Conservation (phyloP, 768 basidiomycete species). For the Arthromyces matolae region DNA sequence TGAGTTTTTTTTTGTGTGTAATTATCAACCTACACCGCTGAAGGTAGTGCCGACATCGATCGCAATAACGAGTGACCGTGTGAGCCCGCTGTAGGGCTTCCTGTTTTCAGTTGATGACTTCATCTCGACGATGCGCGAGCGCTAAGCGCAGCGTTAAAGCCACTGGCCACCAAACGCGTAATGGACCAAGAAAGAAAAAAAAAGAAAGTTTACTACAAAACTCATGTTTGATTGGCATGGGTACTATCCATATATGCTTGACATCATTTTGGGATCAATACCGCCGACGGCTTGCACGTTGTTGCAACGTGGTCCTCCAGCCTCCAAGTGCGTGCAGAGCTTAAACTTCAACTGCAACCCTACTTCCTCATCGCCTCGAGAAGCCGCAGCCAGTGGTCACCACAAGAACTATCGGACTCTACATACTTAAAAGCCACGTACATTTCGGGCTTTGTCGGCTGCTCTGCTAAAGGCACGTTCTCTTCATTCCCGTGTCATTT, state of each 20-base stretch:
- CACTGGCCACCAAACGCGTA: conserved; percentile 7
- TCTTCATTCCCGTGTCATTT: conserved; percentile 11
- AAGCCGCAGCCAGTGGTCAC: no score
- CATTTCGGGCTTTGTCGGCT: conserved; percentile 12
- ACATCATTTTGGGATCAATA: conserved; percentile 13
- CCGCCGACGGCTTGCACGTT: conserved; percentile 13
- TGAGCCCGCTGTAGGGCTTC: conserved; percentile 66
- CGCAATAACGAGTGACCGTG: conserved; percentile 68
- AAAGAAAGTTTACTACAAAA: no score
- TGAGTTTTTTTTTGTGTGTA: neutral
- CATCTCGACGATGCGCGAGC: conserved; percentile 14
- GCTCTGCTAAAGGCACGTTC: conserved; percentile 11
- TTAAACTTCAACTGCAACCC: no score
- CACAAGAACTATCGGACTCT: neutral
- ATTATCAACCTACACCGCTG: conserved; percentile 56
- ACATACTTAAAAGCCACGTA: neutral
- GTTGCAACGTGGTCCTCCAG: conserved; percentile 17
- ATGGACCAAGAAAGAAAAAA: conserved; percentile 11
- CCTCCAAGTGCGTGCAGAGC: conserved; percentile 5
- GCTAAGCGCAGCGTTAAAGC: conserved; percentile 6
- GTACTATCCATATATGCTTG: conserved; percentile 10
- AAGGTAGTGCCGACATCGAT: conserved; percentile 84
- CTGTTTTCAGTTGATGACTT: conserved; percentile 48
- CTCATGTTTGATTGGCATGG: conserved; percentile 22
- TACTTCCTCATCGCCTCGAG: neutral